Percentiles rank a stretch among this genome's conserved stretches.
Conservation (phyloP, 2,329 filamentous ascomycete genomes). For the Talaromyces sp. region DNA sequence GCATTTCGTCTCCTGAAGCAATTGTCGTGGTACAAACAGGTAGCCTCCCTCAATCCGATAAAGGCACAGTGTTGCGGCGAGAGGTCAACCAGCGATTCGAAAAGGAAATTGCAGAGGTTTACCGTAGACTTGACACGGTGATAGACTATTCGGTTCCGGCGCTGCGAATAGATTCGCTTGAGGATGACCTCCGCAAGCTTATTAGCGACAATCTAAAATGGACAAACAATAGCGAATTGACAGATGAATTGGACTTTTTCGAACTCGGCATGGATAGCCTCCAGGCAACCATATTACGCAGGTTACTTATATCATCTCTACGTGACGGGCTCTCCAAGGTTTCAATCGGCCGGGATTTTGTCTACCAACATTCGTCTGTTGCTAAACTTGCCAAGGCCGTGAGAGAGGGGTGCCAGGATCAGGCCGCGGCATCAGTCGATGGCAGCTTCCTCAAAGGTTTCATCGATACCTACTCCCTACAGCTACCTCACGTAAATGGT, state of each 20-base stretch:
- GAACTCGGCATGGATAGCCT: slow-evolving; percentile 6
- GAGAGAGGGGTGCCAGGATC: background rate
- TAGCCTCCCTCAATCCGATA: slow-evolving; percentile 4
- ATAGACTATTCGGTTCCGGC: background rate
- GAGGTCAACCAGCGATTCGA: slow-evolving; percentile 9
- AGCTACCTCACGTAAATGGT: background rate
- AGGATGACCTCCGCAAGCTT: background rate
- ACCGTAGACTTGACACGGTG: background rate
- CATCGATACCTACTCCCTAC: background rate
- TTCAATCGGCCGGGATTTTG: slow-evolving; percentile 1
- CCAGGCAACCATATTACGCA: slow-evolving; percentile 1
- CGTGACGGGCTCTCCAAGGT: background rate
- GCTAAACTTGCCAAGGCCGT: background rate
- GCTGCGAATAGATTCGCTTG: background rate
- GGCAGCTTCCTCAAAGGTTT: background rate
- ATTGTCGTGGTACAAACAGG: background rate
- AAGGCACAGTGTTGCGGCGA: slow-evolving; percentile 4
- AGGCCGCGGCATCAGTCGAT: background rate
- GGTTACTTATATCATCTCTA: slow-evolving; percentile 4
- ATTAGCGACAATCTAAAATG: background rate
- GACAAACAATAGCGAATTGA: background rate
- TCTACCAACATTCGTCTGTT: slow-evolving; percentile 6
- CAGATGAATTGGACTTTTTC: background rate
- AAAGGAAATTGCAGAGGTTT: slow-evolving; percentile 3
- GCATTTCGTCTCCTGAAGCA: slow-evolving; percentile 5